Evolutionary conservation across 2,329 filamentous ascomycete genomes (phyloP).

Genomic region (Fusarium stilboides): DNA sequence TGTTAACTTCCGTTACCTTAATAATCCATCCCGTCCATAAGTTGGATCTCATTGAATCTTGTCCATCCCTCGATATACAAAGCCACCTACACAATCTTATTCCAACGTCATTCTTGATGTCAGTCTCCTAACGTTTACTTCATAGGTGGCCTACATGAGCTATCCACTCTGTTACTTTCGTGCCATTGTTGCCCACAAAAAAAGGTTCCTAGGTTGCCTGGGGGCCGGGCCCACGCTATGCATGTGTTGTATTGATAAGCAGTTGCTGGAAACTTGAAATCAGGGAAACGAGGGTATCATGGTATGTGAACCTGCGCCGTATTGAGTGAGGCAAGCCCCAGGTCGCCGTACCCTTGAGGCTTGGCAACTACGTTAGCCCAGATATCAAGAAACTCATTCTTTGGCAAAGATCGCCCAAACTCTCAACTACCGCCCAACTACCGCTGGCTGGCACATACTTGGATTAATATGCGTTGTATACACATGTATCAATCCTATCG

Average conservation of each 20-base stretch:
- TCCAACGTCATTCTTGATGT: conserved; percentile 6
- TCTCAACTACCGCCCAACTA: not conserved
- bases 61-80: not conserved
- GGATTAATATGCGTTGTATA: too few species aligned
- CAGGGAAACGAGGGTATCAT: conserved; percentile 28
- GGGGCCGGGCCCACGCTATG: conserved; percentile 14
- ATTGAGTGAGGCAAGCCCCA: not conserved
- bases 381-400: not conserved
- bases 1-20: conserved; percentile 23
- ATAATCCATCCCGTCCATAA: not conserved
- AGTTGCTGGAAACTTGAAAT: conserved; percentile 8
- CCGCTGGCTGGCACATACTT: too few species aligned
- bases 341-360: not conserved
- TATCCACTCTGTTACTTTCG: conserved; percentile 15
- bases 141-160: conserved; percentile 2
- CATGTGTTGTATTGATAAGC: conserved; percentile 32
- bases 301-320: not conserved
- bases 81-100: not conserved
- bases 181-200: conserved; percentile 19
- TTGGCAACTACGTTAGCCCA: conserved; percentile 14
- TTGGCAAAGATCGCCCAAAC: not conserved
- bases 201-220: conserved; percentile 20
- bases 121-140: not conserved
- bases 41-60: not conserved
- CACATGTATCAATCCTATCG: too few species aligned